Conservation (phyloP, 2,329 filamentous ascomycete species). For the Sporothrix euskadiensis region DNA sequence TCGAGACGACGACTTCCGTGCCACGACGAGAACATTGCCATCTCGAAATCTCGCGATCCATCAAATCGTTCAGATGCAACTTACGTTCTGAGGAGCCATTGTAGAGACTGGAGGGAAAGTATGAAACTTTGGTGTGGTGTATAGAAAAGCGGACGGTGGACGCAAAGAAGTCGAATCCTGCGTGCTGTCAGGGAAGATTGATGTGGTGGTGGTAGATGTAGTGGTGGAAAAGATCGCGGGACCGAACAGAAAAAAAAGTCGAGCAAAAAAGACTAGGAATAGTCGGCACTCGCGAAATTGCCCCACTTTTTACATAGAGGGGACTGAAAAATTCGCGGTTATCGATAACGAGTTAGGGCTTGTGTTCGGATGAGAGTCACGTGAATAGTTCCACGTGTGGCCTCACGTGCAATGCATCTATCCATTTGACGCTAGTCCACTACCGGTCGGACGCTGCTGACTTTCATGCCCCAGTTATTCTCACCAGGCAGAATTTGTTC, state of each 20-base stretch:
- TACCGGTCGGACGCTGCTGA: neutral
- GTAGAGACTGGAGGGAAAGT: conserved; percentile 41
- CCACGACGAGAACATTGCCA: neutral
- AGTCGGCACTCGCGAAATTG: conserved; percentile 24
- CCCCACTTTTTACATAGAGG: conserved; percentile 24
- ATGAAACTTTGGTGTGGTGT: conserved; percentile 38
- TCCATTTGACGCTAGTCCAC: neutral
- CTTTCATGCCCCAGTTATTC: neutral
- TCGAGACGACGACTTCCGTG: neutral
- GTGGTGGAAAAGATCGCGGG: conserved; percentile 28
- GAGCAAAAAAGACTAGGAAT: neutral
- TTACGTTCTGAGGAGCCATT: conserved; percentile 89
- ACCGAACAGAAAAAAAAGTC: conserved; percentile 23
- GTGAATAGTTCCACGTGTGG: neutral
- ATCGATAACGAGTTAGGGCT: conserved; percentile 23
- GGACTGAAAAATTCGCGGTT: neutral
- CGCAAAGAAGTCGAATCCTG: conserved; percentile 79
- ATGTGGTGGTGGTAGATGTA: conserved; percentile 18
- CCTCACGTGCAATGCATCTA: neutral
- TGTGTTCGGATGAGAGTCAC: neutral
- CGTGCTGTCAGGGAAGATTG: conserved; percentile 45
- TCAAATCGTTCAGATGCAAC: conserved; percentile 54
- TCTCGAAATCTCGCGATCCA: neutral
- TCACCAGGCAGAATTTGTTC: neutral
- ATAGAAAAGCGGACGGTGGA: conserved; percentile 39